Percentiles rank a stretch among this genome's conserved stretches.
Evolutionary conservation across 1,284 basidiomycete genomes (phyloP).

Genomic region (Coriolopsis trogii): DNA sequence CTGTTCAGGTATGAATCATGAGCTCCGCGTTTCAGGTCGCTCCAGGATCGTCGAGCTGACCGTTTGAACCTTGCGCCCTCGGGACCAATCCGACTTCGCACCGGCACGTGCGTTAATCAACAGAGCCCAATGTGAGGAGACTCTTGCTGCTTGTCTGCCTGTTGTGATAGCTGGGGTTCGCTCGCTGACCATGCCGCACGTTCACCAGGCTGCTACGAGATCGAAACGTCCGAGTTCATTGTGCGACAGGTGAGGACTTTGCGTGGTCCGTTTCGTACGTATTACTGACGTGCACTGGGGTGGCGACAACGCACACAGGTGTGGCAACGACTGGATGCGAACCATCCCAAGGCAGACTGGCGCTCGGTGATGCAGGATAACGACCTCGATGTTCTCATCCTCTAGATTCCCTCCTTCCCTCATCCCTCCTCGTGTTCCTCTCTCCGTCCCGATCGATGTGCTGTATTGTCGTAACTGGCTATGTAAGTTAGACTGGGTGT

Average conservation of each 20-base stretch:
- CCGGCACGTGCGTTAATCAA: conserved; percentile 12
- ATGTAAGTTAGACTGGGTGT: conserved; percentile 23
- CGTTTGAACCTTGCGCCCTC: conserved; percentile 15
- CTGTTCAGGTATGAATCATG: conserved; percentile 42
- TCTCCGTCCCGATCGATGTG: conserved; percentile 7
- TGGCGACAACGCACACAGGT: conserved; percentile 36
- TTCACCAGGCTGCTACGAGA: conserved; percentile 45
- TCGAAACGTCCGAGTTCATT: conserved; percentile 50
- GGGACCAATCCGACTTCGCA: conserved; percentile 4
- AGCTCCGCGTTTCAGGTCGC: conserved; percentile 7
- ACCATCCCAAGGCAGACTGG: conserved; percentile 39
- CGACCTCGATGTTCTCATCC: conserved; percentile 35
- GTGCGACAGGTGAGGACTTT: conserved; percentile 43
- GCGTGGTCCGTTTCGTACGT: conserved; percentile 27
- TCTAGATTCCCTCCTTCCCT: conserved; percentile 29
- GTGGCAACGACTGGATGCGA: conserved; percentile 43
- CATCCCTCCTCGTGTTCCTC: neutral
- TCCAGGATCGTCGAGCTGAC: conserved; percentile 6
- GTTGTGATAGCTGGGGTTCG: conserved; percentile 1
- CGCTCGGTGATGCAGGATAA: conserved; percentile 45
- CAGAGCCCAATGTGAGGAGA: conserved; percentile 30
- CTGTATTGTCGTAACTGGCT: too few relatives aligned
- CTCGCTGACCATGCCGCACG: conserved; percentile 15
- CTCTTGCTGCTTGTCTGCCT: neutral
- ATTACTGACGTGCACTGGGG: conserved; percentile 17